phyloP scores from a whole-genome alignment of 106 monocot species.

The Dendrobium nobile region DNA sequence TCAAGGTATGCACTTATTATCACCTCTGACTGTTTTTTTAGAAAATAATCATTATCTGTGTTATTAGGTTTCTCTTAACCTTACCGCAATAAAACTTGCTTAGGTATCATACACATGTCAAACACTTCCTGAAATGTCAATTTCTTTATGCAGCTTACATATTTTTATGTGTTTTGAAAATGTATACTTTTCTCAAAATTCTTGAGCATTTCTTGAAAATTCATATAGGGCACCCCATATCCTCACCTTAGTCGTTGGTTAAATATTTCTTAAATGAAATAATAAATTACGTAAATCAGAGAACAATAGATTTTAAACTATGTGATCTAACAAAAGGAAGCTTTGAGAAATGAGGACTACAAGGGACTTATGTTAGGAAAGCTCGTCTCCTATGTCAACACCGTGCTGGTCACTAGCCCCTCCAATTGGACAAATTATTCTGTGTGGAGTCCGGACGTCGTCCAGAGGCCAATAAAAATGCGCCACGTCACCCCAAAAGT shows the following conservation, averaged over 20 bases:
- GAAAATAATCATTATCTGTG: background rate
- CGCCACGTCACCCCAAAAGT: no score
- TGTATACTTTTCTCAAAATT: background rate
- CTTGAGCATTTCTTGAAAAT: background rate
- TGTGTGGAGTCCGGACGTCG: no score
- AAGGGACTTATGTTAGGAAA: no score
- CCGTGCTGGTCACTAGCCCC: no score
- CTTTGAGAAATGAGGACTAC: no score
- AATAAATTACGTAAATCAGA: no score
- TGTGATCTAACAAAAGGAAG: no score
- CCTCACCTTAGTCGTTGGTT: background rate
- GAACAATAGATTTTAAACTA: no score
- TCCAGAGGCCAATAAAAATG: no score
- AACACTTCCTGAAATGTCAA: background rate
- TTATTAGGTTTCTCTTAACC: background rate
- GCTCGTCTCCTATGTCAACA: no score
- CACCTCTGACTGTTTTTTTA: background rate
- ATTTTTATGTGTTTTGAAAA: background rate
- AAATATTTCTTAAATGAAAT: background rate
- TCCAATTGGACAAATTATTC: no score
- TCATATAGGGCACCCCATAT: background rate
- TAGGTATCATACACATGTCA: background rate
- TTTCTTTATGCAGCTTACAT: background rate
- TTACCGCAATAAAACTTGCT: background rate
- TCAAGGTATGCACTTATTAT: constrained; percentile 28